Conservation (phyloP, 352 stramenopile genomes). For the Pythium chondricola region DNA sequence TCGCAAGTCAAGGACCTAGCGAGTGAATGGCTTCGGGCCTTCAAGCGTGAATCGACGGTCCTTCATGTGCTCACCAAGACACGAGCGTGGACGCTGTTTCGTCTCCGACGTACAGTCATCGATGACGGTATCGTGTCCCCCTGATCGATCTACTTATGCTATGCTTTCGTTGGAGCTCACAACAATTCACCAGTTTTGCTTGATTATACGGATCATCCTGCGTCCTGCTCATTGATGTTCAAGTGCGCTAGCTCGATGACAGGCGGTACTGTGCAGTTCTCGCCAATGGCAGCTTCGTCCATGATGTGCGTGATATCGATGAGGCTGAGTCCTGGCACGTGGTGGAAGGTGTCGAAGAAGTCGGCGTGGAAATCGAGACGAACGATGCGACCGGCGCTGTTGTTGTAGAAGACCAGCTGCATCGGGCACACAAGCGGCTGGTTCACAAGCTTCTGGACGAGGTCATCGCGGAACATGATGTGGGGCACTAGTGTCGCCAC, state of each 20-base stretch:
- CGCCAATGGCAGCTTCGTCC: slow-evolving; percentile 6
- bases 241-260: not conserved
- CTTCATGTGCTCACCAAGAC: slow-evolving; percentile 15
- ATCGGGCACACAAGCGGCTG: slow-evolving; percentile 1
- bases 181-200: not conserved
- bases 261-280: slow-evolving; percentile 6
- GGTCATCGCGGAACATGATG: not conserved
- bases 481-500: slow-evolving; percentile 9
- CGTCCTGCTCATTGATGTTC: not conserved
- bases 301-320: slow-evolving; percentile 10
- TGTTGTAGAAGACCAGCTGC: slow-evolving; percentile 11
- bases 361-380: slow-evolving; percentile 14
- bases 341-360: slow-evolving; percentile 7
- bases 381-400: not conserved
- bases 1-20: slow-evolving; percentile 3
- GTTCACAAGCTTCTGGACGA: slow-evolving; percentile 7
- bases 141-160: slow-evolving; percentile 9
- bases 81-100: slow-evolving; percentile 10
- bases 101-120: not conserved
- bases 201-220: not conserved
- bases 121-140: no score
- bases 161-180: not conserved
- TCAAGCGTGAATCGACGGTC: slow-evolving; percentile 6
- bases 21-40: slow-evolving; percentile 11
- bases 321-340: slow-evolving; percentile 5